Base-by-base conservation (phyloP, 2,329 filamentous ascomycete genomes). In the Akanthomyces muscarius region DNA sequence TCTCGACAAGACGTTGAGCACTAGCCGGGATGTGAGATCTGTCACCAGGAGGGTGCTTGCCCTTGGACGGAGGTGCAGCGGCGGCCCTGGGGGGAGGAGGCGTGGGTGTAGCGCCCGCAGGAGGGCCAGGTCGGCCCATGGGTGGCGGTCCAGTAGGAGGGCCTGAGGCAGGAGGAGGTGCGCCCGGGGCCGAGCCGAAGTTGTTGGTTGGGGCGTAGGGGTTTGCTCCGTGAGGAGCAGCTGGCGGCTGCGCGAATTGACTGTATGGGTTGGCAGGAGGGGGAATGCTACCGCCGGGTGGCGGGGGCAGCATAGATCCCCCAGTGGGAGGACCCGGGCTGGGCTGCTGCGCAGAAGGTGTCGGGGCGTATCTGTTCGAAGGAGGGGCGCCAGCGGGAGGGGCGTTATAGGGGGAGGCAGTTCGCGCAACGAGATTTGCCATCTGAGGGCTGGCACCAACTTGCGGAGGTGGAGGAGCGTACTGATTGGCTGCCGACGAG, bases 361-460 rank as follows among this genome's bases (percentile, higher is more conserved):
- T 80, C 14, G 90, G 89, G 16, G 90, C 88, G 73, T 96, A 96
- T 70, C 91, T 82, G 77, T 86, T 91, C 11, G 86, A 83, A 6
- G 89, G 85, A n/a, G 90, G 87, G 5, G 86, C 80, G 21, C 81
- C 83, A 36, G 87, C 79, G 7, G 91, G 90, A 61, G 93, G 90
- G 44, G 89, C 86, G 70, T 93, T 92, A 75, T 97, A 97, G 6
- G 93, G 93, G 30, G 93, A 97, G 5, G 89, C 83, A 33, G 89
- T 92, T 66, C 92, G 87, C 25, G 87, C 84, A 58, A 91, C 83
- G 23, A 86, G 83, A 48, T 87, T 81, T 51, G 84, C 84, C 59
- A 75, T 69, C 64, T 63, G 61, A 11, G 47, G 53, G 38, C 82
- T 77, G 7, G 81, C 78, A 68, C 93, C 91, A 3, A 83, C 78